A percentile compares a stretch with the other conserved stretches of the same genome.
Conservation (phyloP, 2,329 filamentous ascomycete species). For the Teratosphaeria epicoccoides region DNA sequence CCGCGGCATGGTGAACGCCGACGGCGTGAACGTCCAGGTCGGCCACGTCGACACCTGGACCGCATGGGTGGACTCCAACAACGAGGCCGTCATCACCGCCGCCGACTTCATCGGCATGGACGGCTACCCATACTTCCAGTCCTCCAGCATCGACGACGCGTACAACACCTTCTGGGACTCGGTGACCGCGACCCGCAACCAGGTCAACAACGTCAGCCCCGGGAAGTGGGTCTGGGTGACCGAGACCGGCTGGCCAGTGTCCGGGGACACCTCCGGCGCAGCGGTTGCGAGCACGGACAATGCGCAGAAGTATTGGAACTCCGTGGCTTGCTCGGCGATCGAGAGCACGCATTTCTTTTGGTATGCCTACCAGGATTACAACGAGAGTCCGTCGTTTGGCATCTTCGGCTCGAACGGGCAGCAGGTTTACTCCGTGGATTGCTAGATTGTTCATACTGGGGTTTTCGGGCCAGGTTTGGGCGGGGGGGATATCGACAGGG, state of each 20-base stretch:
- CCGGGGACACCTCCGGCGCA: constrained; percentile 43
- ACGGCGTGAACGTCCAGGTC: constrained; percentile 39
- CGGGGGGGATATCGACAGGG: no score
- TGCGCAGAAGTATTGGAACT: constrained; percentile 53
- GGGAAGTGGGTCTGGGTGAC: constrained; percentile 19
- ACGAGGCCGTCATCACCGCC: constrained; percentile 50
- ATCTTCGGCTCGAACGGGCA: constrained; percentile 27
- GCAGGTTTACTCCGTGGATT: constrained; percentile 16
- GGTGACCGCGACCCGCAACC: constrained; percentile 28
- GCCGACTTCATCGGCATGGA: constrained; percentile 56
- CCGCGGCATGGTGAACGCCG: constrained; percentile 41
- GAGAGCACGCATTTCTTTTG: constrained; percentile 27
- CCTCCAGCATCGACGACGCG: constrained; percentile 46
- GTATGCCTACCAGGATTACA: constrained; percentile 49
- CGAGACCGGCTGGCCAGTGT: constrained; percentile 55
- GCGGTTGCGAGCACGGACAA: constrained; percentile 47
- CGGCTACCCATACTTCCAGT: constrained; percentile 58
- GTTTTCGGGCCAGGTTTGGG: no score
- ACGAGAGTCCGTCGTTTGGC: constrained; percentile 30
- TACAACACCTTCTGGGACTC: constrained; percentile 42
- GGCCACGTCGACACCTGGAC: constrained; percentile 57
- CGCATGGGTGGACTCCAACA: constrained; percentile 43
- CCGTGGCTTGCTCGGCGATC: constrained; percentile 50
- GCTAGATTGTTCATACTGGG: no score
- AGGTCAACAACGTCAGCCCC: constrained; percentile 33